Conservation (phyloP, 768 basidiomycete species). For the Leccinellum albellum region DNA sequence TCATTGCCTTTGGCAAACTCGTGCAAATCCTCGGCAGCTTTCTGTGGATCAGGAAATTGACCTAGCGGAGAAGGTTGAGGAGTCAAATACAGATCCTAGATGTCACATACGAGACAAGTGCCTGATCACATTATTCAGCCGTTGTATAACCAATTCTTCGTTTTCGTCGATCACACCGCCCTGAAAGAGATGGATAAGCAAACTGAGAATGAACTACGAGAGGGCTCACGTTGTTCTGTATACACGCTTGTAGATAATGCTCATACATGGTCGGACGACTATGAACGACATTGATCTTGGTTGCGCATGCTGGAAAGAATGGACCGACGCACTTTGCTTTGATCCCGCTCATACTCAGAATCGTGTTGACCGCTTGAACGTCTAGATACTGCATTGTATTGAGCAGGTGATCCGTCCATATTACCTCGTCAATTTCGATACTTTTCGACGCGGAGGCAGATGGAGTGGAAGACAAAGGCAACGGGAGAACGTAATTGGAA, state of each 20-base stretch:
- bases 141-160: conserved; percentile 57
- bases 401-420: conserved; percentile 84
- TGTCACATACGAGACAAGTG: conserved; percentile 56
- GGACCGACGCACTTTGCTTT: conserved; percentile 47
- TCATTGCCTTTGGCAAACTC: conserved; percentile 88
- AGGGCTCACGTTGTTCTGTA: conserved; percentile 71
- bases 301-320: not conserved
- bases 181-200: conserved; percentile 37
- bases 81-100: not conserved
- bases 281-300: conserved; percentile 4
- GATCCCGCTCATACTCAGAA: conserved; percentile 62
- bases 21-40: conserved; percentile 73
- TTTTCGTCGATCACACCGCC: conserved; percentile 88
- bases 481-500: conserved; percentile 75
- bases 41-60: conserved; percentile 63
- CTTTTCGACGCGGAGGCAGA: conserved; percentile 43
- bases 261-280: conserved; percentile 73
- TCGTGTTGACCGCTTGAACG: conserved; percentile 49
- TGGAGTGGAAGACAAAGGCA: conserved; percentile 47
- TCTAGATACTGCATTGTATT: conserved; percentile 67
- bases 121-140: conserved; percentile 52
- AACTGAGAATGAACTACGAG: not conserved
- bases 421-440: conserved; percentile 66
- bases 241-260: conserved; percentile 66
- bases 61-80: conserved; percentile 30